These are phyloP conservation scores for Cyberlindnera subsufficiens DNA, from an alignment of 805 yeast species.

Conservation along the genomic window DNA sequence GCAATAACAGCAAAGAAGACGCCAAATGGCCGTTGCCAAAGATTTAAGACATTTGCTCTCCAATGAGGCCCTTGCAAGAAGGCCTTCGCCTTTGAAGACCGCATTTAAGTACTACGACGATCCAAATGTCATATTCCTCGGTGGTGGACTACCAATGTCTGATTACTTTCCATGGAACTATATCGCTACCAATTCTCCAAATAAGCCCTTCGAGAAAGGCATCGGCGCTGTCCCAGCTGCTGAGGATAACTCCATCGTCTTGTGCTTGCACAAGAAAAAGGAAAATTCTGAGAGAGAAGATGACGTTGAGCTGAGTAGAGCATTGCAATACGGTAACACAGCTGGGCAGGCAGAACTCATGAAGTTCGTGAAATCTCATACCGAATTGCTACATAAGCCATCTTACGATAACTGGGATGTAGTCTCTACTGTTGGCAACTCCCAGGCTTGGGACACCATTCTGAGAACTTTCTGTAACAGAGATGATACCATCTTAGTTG, in stretches of 20 bases:
- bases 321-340: slow-evolving; percentile 90
- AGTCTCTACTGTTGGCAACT: slow-evolving; percentile 73
- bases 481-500: slow-evolving; percentile 81
- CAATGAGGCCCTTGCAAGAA: slow-evolving; percentile 70
- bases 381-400: slow-evolving; percentile 39
- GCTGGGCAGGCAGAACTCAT: slow-evolving; percentile 73
- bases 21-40: slow-evolving; percentile 43
- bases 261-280: slow-evolving; percentile 37
- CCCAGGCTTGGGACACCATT: slow-evolving; percentile 83
- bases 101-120: slow-evolving; percentile 72
- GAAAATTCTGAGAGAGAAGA: slow-evolving; percentile 35
- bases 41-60: slow-evolving; percentile 75
- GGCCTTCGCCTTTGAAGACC: slow-evolving; percentile 73
- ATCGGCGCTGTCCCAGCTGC: slow-evolving; percentile 54
- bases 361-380: slow-evolving; percentile 71
- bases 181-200: slow-evolving; percentile 63
- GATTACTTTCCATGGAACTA: slow-evolving; percentile 91
- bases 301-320: slow-evolving; percentile 70
- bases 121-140: slow-evolving; percentile 80
- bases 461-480: slow-evolving; percentile 71
- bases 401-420: slow-evolving; percentile 67
- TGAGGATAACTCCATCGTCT: slow-evolving; percentile 28
- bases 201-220: slow-evolving; percentile 75
- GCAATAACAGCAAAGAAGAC: not conserved
- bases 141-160: slow-evolving; percentile 92